Base-by-base conservation (phyloP, 1,284 basidiomycete species). In the Ustilago trichophora region DNA sequence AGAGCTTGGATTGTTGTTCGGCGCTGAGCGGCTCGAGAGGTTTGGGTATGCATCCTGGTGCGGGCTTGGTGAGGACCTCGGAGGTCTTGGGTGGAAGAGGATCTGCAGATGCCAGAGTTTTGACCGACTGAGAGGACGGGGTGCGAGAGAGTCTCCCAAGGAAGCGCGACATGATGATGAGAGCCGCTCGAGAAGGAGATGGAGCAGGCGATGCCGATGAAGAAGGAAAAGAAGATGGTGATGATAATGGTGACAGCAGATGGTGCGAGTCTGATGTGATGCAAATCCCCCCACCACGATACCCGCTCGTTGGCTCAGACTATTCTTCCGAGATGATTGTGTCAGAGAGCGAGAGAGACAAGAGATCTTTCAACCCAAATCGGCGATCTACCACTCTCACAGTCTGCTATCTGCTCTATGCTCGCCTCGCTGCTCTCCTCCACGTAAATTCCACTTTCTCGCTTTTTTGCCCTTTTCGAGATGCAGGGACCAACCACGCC, bases 71-170 rank as follows among this genome's bases (percentile, higher is more conserved):
- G 35, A 70, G 34, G 31, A 65, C 25, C 4, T 60, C 38, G 19
- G 56, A 60, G 3, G 67, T 70, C 49, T 60, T 60, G 29, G 62
- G 53, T 5, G 67, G 62, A 1, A 70, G 54, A 22, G 48, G 48
- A 9, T 57, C 48, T 8, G 45, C 54, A 26, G 50, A 46, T 16
- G 40, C 48, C 13, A 38, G 31, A n/a, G 48, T 38, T 15, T 27
- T 53, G 50, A 60, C 26, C 15, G 67, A 70, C 6, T 59, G 66
- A 1, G 48, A 37, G 3, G 67, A 70, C 5, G 62, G 56, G 15
- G 60, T 60, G 15, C 62, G 52, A 8, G 60, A 60, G 4, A 70
- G 53, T 22, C 57, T 49, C 12, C 52, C 48, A 9, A 70, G 37
- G 37, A 70, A 58, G 41, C 67, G 52, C 37, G 67, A 65, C 62